Evolutionary conservation across 2,329 filamentous ascomycete genomes (phyloP), one percentile per base, ranked within the genome.

Genomic region (Fusarium sp.): DNA sequence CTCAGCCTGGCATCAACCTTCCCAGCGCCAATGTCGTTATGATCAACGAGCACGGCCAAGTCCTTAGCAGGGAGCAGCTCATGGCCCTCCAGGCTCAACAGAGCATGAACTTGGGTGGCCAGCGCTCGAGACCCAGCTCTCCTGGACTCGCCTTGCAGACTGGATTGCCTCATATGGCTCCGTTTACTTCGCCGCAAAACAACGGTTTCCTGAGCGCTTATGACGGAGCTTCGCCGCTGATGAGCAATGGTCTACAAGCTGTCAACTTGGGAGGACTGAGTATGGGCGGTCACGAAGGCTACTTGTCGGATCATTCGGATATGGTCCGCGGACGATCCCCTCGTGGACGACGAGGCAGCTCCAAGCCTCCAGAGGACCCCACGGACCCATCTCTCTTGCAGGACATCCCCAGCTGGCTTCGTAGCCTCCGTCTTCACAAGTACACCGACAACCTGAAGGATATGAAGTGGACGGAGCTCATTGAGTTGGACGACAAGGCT

Each of bases 381-480:
- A 98, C 96, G 22, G 97, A 99, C 83, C 93, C 94, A 17, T 91
- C 89, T 47, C 89, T 99, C 69, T 88, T 99, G 77, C 94, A 97
- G 84, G 97, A 99, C 80, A 98, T 99, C 76, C 96, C 97, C 64
- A 93, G 92, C 82, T 99, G 97, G 97, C 90, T 99, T 79, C 92
- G 97, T 81, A 98, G 95, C 82, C 89, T 98, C 81, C 92, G 97
- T 70, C 88, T 99, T 79, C 97, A 99, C 88, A 99, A 99, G 87
- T 99, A 99, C 85, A 99, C 97, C 11, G 97, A 99, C 77, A 97
- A 98, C 78, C 86, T 99, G 73, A 99, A 98, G 85, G 96, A 98
- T 80, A 91, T 98, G 87, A 95, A 97, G 80, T 99, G 97, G 97
- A 94, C 93, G 32, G 97, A 99, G 63, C 85, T 99, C 77, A 87